Evolutionary conservation across 2,329 filamentous ascomycete species (phyloP).

Genomic region (Ceratocystiopsis sp.): DNA sequence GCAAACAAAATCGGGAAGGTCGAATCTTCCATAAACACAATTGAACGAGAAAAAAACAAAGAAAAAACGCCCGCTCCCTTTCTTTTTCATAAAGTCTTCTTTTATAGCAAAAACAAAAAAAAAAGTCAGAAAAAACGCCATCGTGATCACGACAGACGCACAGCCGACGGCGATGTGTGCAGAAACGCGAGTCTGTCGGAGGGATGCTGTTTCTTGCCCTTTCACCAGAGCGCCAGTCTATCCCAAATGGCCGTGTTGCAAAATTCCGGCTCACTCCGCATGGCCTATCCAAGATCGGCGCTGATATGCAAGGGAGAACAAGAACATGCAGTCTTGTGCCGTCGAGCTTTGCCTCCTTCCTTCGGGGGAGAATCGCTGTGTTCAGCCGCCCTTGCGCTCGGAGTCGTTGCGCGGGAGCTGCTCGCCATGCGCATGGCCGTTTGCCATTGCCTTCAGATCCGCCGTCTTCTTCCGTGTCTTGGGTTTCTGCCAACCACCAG

Average conservation of each 20-base stretch:
- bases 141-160: neutral
- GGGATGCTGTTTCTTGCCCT: no score
- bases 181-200: no score
- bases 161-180: no score
- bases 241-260: no score
- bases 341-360: neutral
- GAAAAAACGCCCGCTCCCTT: neutral
- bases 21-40: neutral
- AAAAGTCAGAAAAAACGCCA: neutral
- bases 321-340: neutral
- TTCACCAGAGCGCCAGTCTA: no score
- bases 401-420: slow-evolving; percentile 38
- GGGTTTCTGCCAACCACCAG: slow-evolving; percentile 39
- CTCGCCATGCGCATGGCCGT: slow-evolving; percentile 28
- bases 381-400: slow-evolving; percentile 46
- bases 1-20: neutral
- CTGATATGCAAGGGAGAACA: neutral
- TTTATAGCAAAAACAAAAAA: neutral
- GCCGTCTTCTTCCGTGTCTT: slow-evolving; percentile 34
- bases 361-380: neutral
- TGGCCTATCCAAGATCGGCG: no score
- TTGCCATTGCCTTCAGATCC: slow-evolving; percentile 30
- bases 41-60: neutral
- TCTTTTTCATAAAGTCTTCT: no score
- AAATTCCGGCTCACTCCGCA: no score